Evolutionary conservation across 2,329 filamentous ascomycete species (phyloP).

Genomic region (Mycosphaerella arachidis): DNA sequence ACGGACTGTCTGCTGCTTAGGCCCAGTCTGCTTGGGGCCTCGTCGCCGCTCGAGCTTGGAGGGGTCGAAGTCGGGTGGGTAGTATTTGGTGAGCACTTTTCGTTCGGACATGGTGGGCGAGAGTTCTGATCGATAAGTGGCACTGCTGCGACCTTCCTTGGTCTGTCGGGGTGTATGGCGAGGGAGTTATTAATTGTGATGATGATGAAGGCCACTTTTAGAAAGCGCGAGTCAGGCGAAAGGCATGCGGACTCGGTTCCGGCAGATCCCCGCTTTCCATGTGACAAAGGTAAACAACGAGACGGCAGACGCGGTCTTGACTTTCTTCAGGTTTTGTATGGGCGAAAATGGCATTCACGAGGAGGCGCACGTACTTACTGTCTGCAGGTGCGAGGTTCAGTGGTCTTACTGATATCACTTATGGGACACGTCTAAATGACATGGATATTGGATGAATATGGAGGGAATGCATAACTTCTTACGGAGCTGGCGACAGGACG

Average conservation of each 20-base stretch:
- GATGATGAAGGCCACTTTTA: background rate
- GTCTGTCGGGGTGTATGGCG: too few species aligned
- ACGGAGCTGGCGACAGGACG: constrained; percentile 91
- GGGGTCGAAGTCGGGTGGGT: constrained; percentile 83
- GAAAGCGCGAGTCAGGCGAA: constrained; percentile 3
- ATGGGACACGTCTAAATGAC: constrained; percentile 6
- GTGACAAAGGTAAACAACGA: constrained; percentile 8
- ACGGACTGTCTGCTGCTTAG: constrained; percentile 78
- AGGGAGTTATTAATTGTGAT: background rate
- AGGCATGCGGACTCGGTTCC: background rate
- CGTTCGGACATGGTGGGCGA: constrained; percentile 68
- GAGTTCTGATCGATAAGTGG: background rate
- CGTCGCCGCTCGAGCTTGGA: constrained; percentile 64
- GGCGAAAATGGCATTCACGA: constrained; percentile 1
- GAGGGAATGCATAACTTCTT: constrained; percentile 83
- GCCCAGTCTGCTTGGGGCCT: constrained; percentile 66
- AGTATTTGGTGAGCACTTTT: constrained; percentile 68
- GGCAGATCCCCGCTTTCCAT: constrained; percentile 3
- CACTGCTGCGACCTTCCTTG: background rate
- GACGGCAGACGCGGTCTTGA: constrained; percentile 1
- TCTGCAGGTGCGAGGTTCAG: constrained; percentile 9
- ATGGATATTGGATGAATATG: constrained; percentile 4
- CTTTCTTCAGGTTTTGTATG: constrained; percentile 11
- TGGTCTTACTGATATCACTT: background rate
- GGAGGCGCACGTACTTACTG: constrained; percentile 1